Percentiles rank a stretch among this genome's conserved stretches.
phyloP scores from a whole-genome alignment of 2,329 filamentous ascomycete genomes.

The Beauveria sp. region DNA sequence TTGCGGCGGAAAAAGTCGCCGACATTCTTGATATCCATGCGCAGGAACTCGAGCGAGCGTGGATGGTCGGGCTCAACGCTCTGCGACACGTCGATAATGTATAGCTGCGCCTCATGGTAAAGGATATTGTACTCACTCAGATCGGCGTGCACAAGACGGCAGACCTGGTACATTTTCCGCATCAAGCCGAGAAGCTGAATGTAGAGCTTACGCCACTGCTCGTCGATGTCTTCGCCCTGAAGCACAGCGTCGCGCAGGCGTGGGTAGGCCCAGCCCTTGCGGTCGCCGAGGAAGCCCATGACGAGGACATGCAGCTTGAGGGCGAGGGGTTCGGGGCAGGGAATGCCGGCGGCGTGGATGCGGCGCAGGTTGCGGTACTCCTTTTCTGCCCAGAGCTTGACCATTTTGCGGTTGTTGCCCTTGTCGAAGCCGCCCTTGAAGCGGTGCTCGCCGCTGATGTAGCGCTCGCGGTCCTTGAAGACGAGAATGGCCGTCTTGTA shows the following conservation, averaged over 20 bases:
- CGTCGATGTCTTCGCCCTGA: conserved; percentile 55
- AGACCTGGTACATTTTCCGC: conserved; percentile 88
- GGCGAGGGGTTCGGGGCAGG: conserved; percentile 81
- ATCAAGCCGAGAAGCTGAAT: conserved; percentile 79
- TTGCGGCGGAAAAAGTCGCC: conserved; percentile 86
- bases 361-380: conserved; percentile 90
- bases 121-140: conserved; percentile 97
- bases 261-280: conserved; percentile 79
- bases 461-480: conserved; percentile 95
- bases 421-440: conserved; percentile 91
- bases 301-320: conserved; percentile 91
- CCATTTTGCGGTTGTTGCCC: conserved; percentile 91
- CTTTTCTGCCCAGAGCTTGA: conserved; percentile 98
- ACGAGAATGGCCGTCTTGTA: conserved; percentile 98
- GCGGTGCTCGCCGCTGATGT: conserved; percentile 88
- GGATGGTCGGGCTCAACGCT: conserved; percentile 97
- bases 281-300: conserved; percentile 88
- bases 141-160: conserved; percentile 89
- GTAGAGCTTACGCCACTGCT: conserved; percentile 73
- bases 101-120: conserved; percentile 74
- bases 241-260: conserved; percentile 81
- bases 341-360: conserved; percentile 75
- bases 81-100: conserved; percentile 96
- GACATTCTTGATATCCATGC: conserved; percentile 98
- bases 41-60: conserved; percentile 80